Conservation (phyloP, 306 rosid genomes). For the Dryas octopetala region DNA sequence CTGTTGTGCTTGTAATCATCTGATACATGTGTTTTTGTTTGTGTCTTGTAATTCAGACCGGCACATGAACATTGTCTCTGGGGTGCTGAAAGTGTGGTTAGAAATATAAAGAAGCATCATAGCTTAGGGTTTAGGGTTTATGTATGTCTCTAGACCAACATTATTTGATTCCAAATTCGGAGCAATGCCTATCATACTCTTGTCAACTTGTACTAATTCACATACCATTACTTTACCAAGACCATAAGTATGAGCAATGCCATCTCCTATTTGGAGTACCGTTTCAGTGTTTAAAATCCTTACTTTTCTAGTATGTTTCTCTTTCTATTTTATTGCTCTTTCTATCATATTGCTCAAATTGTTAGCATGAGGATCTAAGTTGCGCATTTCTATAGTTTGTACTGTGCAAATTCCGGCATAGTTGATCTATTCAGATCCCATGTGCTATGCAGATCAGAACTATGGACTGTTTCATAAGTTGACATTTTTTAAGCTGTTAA, state of each 20-base stretch:
- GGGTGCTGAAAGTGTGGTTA: not conserved
- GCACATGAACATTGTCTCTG: not conserved
- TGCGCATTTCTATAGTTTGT: not conserved
- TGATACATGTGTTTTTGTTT: not conserved
- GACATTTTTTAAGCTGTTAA: not conserved
- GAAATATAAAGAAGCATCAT: not conserved
- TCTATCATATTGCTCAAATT: not conserved
- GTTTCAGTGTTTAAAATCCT: not conserved
- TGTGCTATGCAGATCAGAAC: not conserved
- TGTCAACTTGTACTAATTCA: not conserved
- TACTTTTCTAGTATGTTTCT: conserved; percentile 5
- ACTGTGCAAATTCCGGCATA: not conserved
- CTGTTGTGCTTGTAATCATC: not conserved
- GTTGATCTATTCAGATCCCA: not conserved
- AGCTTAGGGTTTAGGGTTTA: not conserved
- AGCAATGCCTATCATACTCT: not conserved
- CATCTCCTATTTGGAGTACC: conserved; percentile 10
- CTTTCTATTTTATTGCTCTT: conserved; percentile 6
- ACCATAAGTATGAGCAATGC: conserved; percentile 3
- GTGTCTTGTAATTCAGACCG: not conserved
- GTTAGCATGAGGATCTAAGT: not conserved
- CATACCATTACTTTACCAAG: conserved; percentile 4
- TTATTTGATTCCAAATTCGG: conserved; percentile 5
- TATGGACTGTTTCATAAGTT: not conserved
- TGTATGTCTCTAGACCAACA: not conserved